These are phyloP conservation scores for Dimargaris verticillata DNA, from an alignment of 192 early-diverging fungal species.

Conservation along the genomic window DNA sequence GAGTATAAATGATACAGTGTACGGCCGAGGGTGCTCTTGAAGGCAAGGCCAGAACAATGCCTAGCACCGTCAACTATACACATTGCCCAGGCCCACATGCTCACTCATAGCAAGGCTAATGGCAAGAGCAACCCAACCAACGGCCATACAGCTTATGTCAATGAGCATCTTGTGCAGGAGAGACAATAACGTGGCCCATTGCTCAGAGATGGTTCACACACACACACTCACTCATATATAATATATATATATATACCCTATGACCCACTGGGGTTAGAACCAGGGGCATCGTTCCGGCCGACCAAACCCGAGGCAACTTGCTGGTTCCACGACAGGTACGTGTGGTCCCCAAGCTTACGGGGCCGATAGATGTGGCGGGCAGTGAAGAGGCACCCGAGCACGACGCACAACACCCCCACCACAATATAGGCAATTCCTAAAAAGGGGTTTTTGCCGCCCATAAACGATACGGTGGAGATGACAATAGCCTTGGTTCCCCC, in stretches of 20 bases:
- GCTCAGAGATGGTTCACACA: neutral
- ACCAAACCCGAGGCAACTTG: slow-evolving; percentile 14
- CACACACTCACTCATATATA: neutral
- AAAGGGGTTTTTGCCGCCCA: slow-evolving; percentile 96
- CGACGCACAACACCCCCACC: slow-evolving; percentile 78
- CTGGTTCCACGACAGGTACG: slow-evolving; percentile 92
- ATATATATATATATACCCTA: neutral
- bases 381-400: slow-evolving; percentile 77
- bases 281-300: slow-evolving; percentile 5
- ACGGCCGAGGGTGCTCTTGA: no score
- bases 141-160: no score
- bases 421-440: slow-evolving; percentile 87
- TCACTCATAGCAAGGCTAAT: no score
- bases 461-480: slow-evolving; percentile 79
- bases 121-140: no score
- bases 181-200: neutral
- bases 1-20: no score
- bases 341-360: slow-evolving; percentile 91
- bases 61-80: no score
- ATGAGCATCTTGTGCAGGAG: no score
- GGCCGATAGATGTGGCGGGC: slow-evolving; percentile 86
- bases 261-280: slow-evolving; percentile 15
- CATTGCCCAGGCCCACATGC: no score
- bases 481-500: slow-evolving; percentile 93
- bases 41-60: no score